Conservation (phyloP, 1,284 basidiomycete species). For the Paramarasmius palmivorus region DNA sequence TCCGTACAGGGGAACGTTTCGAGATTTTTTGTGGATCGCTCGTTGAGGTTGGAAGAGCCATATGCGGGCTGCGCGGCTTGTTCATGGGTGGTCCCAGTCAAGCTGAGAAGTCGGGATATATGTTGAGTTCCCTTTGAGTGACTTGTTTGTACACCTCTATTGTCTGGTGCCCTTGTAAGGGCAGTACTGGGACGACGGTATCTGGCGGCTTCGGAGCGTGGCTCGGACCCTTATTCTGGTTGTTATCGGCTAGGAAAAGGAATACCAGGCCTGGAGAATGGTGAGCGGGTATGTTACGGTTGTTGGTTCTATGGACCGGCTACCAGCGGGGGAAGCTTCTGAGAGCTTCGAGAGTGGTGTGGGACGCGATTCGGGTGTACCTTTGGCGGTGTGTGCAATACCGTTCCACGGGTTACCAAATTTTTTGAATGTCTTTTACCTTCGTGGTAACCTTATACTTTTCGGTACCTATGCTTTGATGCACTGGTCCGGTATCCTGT, state of each 20-base stretch:
- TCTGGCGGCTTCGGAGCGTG: constrained; percentile 5
- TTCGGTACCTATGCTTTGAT: too few species aligned
- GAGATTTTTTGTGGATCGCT: constrained; percentile 2
- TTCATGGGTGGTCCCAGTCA: not conserved
- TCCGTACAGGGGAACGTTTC: constrained; percentile 11
- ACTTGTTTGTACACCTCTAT: constrained; percentile 1
- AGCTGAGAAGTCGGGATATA: not conserved
- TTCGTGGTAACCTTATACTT: not conserved
- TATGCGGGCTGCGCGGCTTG: constrained; percentile 1
- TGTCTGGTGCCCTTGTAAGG: constrained; percentile 6
- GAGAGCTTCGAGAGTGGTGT: constrained; percentile 18
- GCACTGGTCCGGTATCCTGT: too few species aligned
- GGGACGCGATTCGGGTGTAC: not conserved
- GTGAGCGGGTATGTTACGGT: constrained; percentile 8
- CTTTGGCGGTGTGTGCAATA: not conserved
- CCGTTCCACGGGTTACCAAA: not conserved
- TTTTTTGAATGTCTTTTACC: constrained; percentile 2
- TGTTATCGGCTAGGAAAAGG: constrained; percentile 8
- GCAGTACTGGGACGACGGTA: constrained; percentile 1
- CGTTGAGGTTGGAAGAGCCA: constrained; percentile 6
- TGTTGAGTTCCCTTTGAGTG: not conserved
- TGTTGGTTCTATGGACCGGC: constrained; percentile 9
- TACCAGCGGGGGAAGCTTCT: constrained; percentile 16
- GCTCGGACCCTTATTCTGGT: constrained; percentile 7
- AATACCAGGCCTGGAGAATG: constrained; percentile 14